Evolutionary conservation across 352 stramenopile genomes (phyloP).

Genomic region (Pythium volutum): DNA sequence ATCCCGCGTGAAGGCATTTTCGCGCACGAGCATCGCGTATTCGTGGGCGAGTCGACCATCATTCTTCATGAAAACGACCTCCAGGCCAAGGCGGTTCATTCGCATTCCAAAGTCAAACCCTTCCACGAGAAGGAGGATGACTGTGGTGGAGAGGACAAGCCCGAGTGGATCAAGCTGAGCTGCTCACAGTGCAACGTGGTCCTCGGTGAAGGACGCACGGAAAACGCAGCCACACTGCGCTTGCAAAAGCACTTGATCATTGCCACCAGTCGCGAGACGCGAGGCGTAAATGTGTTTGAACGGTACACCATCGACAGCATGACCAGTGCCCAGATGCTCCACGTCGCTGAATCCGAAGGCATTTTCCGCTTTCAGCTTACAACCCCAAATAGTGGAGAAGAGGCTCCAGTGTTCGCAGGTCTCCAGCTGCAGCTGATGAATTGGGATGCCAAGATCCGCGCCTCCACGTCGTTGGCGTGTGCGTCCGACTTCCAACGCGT

Average conservation of each 20-base stretch:
- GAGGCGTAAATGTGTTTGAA: conserved; percentile 38
- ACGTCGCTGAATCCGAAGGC: conserved; percentile 66
- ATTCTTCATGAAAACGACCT: conserved; percentile 58
- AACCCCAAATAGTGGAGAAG: background rate
- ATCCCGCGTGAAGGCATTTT: conserved; percentile 69
- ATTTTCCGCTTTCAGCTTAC: conserved; percentile 62
- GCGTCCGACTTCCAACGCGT: conserved; percentile 42
- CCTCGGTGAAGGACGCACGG: conserved; percentile 37
- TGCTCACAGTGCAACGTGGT: conserved; percentile 41
- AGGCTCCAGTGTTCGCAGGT: conserved; percentile 15
- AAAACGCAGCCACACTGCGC: conserved; percentile 44
- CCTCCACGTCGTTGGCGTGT: conserved; percentile 11
- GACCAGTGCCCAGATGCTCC: conserved; percentile 59
- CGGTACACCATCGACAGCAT: conserved; percentile 77
- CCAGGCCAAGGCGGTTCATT: background rate
- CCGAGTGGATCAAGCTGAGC: conserved; percentile 34
- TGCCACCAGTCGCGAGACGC: background rate
- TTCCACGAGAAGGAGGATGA: conserved; percentile 8
- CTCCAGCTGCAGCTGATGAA: conserved; percentile 55
- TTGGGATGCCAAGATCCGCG: conserved; percentile 67
- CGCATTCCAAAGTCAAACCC: background rate
- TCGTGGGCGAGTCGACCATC: conserved; percentile 63
- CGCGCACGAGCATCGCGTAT: conserved; percentile 42
- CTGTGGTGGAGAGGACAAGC: conserved; percentile 17
- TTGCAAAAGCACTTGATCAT: conserved; percentile 63